Conservation (phyloP, 2,329 filamentous ascomycete species). For the Hypocreales sp. region DNA sequence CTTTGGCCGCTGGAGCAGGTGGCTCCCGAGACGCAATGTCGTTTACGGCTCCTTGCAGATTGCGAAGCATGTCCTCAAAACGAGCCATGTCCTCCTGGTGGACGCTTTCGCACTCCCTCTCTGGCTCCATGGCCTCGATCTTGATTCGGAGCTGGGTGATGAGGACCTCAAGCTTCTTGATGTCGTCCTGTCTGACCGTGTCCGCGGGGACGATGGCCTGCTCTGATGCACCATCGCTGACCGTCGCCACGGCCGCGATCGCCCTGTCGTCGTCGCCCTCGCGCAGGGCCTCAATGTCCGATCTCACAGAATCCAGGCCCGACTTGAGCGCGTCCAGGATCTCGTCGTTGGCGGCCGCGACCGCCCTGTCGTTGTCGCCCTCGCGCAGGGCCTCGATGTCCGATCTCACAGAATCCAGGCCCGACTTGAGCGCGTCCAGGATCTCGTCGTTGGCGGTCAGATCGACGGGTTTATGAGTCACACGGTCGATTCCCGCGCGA, state of each 20-base stretch:
- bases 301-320: constrained; percentile 60
- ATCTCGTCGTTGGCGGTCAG: constrained; percentile 81
- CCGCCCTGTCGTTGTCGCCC: constrained; percentile 29
- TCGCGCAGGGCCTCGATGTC: constrained; percentile 72
- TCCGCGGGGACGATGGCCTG: constrained; percentile 24
- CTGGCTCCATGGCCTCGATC: constrained; percentile 42
- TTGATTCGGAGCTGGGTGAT: constrained; percentile 73
- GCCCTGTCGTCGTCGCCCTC: constrained; percentile 35
- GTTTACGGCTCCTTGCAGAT: constrained; percentile 32
- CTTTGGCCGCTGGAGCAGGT: constrained; percentile 5
- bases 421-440: constrained; percentile 72
- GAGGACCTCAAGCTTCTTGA: constrained; percentile 73
- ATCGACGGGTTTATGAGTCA: constrained; percentile 66
- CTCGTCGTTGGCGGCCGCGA: constrained; percentile 63
- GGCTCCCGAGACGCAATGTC: constrained; percentile 22
- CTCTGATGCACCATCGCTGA: constrained; percentile 9
- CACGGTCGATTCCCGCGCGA: constrained; percentile 58
- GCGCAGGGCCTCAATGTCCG: constrained; percentile 68
- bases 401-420: constrained; percentile 55
- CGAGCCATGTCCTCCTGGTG: constrained; percentile 38
- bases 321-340: constrained; percentile 76
- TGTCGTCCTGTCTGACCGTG: constrained; percentile 50
- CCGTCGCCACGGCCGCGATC: constrained; percentile 35
- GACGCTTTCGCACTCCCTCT: constrained; percentile 13
- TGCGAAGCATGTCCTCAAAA: constrained; percentile 35